Percentiles rank a stretch among this genome's conserved stretches.
These are phyloP conservation scores for Lophiotrema nucula DNA, from an alignment of 495 filamentous ascomycete species.

Conservation along the genomic window DNA sequence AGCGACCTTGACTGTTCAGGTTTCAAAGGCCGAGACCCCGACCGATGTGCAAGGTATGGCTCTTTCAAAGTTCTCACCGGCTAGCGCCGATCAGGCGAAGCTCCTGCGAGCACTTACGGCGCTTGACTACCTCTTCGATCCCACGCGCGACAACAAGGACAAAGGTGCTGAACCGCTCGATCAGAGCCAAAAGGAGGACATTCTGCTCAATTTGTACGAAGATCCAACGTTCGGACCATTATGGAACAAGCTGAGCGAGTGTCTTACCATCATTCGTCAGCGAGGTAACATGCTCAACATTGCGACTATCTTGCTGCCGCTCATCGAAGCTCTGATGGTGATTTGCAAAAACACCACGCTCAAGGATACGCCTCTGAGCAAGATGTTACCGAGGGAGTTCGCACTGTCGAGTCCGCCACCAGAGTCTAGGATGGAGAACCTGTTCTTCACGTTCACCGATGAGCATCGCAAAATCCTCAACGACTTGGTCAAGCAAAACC, in stretches of 20 bases:
- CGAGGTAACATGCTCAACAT: conserved; percentile 95
- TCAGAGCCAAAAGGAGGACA: conserved; percentile 67
- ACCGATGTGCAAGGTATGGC: conserved; percentile 95
- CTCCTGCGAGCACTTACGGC: conserved; percentile 90
- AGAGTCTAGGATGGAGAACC: conserved; percentile 76
- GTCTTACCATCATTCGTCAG: conserved; percentile 80
- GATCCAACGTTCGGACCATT: conserved; percentile 83
- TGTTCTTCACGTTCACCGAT: conserved; percentile 99
- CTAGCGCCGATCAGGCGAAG: conserved; percentile 93
- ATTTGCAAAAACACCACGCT: conserved; percentile 95
- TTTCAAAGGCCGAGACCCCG: conserved; percentile 79
- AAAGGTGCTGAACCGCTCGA: conserved; percentile 40
- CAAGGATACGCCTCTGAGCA: conserved; percentile 62
- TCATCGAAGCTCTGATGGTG: conserved; percentile 97
- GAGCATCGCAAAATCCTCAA: conserved; percentile 98
- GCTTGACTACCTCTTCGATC: conserved; percentile 82
- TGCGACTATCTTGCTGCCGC: conserved; percentile 86
- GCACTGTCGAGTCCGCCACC: conserved; percentile 73
- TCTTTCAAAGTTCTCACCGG: conserved; percentile 90
- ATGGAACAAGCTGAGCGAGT: conserved; percentile 93
- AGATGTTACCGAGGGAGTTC: conserved; percentile 60
- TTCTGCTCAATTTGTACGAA: conserved; percentile 83
- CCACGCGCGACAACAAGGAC: conserved; percentile 54
- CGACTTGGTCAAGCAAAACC: conserved; percentile 93
- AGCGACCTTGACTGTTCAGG: conserved; percentile 81